These are phyloP conservation scores for Pseudogymnoascus sp. DNA, from an alignment of 2,329 filamentous ascomycete genomes.

Conservation along the genomic window DNA sequence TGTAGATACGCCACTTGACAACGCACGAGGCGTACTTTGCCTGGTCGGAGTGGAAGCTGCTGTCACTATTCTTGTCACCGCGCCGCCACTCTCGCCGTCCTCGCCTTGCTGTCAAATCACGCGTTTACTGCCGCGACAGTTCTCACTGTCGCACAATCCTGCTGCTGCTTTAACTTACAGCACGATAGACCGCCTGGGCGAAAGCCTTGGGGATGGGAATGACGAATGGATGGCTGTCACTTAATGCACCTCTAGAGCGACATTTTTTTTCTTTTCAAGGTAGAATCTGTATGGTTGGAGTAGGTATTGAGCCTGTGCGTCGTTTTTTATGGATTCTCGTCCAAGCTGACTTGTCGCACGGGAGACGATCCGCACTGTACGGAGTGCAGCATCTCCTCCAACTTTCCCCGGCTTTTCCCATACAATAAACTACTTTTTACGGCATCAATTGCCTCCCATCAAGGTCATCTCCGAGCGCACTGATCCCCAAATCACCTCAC, in stretches of 20 bases:
- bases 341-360: not conserved
- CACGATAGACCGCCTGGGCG: not conserved
- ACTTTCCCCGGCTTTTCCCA: not conserved
- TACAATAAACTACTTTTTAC: not conserved
- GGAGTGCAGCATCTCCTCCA: not conserved
- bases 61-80: not conserved
- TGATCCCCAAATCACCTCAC: not conserved
- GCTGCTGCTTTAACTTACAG: not conserved
- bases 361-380: not conserved
- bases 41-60: not conserved
- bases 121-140: not conserved
- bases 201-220: not conserved
- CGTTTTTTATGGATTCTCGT: not conserved
- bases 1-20: not conserved
- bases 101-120: not conserved
- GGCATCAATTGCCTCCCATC: not conserved
- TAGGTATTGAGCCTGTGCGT: not conserved
- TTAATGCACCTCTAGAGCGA: not conserved
- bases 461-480: not conserved
- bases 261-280: no score
- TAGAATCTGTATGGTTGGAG: not conserved
- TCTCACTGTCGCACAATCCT: not conserved
- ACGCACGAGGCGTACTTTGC: not conserved
- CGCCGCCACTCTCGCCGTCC: not conserved
- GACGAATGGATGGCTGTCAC: not conserved